Evolutionary conservation across 1,284 basidiomycete species (phyloP).

Genomic region (Fistulina hepatica): DNA sequence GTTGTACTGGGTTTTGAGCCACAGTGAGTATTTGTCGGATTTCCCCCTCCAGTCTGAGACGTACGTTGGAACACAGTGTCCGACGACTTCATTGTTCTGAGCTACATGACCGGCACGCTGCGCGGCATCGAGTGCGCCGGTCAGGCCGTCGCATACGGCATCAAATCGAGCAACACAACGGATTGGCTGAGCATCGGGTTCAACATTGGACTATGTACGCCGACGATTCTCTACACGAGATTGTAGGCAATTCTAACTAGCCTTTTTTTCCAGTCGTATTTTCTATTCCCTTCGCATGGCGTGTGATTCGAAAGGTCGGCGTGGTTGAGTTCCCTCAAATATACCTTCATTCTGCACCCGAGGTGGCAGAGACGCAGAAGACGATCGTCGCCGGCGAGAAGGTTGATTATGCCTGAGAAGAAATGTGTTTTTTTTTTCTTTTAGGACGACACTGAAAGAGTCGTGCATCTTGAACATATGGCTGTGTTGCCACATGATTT

Average conservation of each 20-base stretch:
- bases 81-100: conserved; percentile 23
- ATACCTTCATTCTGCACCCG: conserved; percentile 5
- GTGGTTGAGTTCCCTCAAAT: conserved; percentile 19
- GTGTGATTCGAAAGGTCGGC: conserved; percentile 22
- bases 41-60: neutral
- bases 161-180: conserved; percentile 25
- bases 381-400: conserved; percentile 9
- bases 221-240: too few species aligned
- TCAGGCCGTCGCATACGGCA: conserved; percentile 25
- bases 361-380: conserved; percentile 1
- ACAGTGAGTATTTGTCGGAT: conserved; percentile 17
- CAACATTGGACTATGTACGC: conserved; percentile 23
- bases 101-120: conserved; percentile 26
- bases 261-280: conserved; percentile 17
- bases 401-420: conserved; percentile 4
- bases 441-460: too few species aligned
- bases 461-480: too few species aligned
- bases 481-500: too few species aligned
- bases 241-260: neutral
- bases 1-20: conserved; percentile 24
- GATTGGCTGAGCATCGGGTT: conserved; percentile 26
- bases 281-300: conserved; percentile 23
- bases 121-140: conserved; percentile 25
- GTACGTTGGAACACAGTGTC: conserved; percentile 20
- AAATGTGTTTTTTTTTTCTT: too few species aligned